phyloP scores from a whole-genome alignment of 805 yeast genomes.

The Barnettozyma siamensis region DNA sequence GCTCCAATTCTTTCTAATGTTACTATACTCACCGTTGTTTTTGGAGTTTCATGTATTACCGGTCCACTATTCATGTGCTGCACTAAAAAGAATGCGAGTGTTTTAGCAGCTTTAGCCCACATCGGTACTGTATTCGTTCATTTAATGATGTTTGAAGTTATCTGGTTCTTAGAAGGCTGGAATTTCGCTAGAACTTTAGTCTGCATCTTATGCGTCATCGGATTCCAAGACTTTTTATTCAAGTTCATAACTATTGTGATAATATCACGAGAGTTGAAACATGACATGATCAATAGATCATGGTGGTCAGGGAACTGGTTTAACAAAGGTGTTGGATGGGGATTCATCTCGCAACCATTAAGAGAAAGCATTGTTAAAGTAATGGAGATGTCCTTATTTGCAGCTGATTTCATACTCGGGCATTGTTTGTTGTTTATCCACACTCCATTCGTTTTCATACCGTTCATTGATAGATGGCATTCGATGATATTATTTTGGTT shows the following conservation, averaged over 20 bases:
- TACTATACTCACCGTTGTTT: constrained; percentile 28
- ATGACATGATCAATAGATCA: constrained; percentile 55
- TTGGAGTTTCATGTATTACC: constrained; percentile 38
- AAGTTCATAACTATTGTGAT: constrained; percentile 43
- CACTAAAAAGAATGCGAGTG: constrained; percentile 40
- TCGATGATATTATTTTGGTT: constrained; percentile 65
- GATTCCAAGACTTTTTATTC: constrained; percentile 54
- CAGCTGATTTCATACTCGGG: constrained; percentile 55
- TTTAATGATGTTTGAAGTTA: constrained; percentile 49
- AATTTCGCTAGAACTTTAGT: constrained; percentile 52
- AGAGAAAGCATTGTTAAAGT: constrained; percentile 60
- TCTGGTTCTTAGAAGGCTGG: constrained; percentile 68
- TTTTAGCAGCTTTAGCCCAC: constrained; percentile 55
- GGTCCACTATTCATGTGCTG: constrained; percentile 46
- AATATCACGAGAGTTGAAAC: constrained; percentile 57
- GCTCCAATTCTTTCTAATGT: constrained; percentile 42
- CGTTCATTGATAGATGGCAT: constrained; percentile 62
- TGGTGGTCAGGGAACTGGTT: constrained; percentile 83
- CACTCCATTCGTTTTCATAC: constrained; percentile 55
- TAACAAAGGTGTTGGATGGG: constrained; percentile 56
- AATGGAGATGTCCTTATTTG: constrained; percentile 62
- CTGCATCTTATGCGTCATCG: constrained; percentile 52
- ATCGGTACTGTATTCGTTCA: constrained; percentile 46
- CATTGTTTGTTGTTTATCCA: constrained; percentile 55
- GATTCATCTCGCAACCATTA: constrained; percentile 53